Conservation (phyloP, 2,329 filamentous ascomycete species). For the Daldinia sp. region DNA sequence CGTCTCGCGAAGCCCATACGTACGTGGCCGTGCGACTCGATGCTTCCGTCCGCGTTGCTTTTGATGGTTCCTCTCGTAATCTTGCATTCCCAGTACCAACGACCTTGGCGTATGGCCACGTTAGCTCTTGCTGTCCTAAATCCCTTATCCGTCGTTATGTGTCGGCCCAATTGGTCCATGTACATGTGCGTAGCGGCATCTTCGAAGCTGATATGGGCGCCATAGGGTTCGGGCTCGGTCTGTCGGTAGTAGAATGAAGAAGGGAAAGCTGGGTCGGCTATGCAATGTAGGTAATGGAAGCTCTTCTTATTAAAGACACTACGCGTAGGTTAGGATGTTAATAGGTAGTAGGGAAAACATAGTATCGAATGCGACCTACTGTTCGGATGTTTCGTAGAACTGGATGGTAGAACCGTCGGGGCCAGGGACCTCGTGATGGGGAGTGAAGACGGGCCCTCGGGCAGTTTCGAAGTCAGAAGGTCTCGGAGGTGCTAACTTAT, state of each 20-base stretch:
- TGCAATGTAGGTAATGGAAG: slow-evolving; percentile 90
- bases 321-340: slow-evolving; percentile 22
- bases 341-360: slow-evolving; percentile 3
- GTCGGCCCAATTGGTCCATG: slow-evolving; percentile 79
- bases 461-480: slow-evolving; percentile 71
- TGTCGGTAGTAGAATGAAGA: slow-evolving; percentile 90
- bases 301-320: slow-evolving; percentile 75
- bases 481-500: slow-evolving; percentile 74
- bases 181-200: slow-evolving; percentile 88
- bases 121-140: slow-evolving; percentile 94
- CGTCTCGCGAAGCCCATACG: slow-evolving; percentile 88
- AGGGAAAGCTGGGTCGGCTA: slow-evolving; percentile 88
- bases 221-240: slow-evolving; percentile 86
- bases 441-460: slow-evolving; percentile 67
- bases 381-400: slow-evolving; percentile 73
- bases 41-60: slow-evolving; percentile 58
- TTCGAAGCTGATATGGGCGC: slow-evolving; percentile 89
- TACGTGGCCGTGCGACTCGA: slow-evolving; percentile 71
- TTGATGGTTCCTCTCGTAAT: slow-evolving; percentile 80
- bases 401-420: slow-evolving; percentile 65
- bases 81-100: slow-evolving; percentile 95
- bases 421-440: slow-evolving; percentile 65
- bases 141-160: slow-evolving; percentile 90
- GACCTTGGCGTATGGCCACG: slow-evolving; percentile 87
- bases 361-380: slow-evolving; percentile 60